phyloP scores from a whole-genome alignment of 345 rosid genomes.

The Tarenaya hassleriana region DNA sequence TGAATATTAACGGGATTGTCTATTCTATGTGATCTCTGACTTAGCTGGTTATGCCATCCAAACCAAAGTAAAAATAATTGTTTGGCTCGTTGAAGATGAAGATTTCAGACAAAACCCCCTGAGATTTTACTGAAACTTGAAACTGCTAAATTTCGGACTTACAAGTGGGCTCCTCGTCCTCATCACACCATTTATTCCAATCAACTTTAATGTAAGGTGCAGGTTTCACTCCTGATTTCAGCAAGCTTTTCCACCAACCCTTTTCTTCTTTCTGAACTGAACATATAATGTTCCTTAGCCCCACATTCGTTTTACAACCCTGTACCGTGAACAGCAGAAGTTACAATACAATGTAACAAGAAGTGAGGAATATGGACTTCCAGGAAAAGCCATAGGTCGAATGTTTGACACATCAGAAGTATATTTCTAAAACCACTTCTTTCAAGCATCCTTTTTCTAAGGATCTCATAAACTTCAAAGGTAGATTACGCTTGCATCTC shows the following conservation, averaged over 20 bases:
- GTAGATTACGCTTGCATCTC: not conserved
- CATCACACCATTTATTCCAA: conserved; percentile 99
- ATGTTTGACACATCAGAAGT: not conserved
- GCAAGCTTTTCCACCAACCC: conserved; percentile 89
- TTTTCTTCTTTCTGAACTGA: conserved; percentile 74
- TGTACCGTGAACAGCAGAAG: conserved; percentile 29
- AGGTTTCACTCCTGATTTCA: conserved; percentile 79
- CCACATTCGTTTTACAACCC: conserved; percentile 72
- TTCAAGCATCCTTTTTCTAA: not conserved
- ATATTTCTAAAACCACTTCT: not conserved
- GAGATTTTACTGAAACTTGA: not conserved
- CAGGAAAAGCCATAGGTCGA: not conserved
- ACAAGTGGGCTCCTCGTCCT: conserved; percentile 70
- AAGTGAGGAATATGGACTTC: no score
- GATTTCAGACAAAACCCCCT: not conserved
- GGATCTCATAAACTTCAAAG: not conserved
- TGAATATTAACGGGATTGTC: not conserved
- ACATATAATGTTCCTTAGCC: conserved; percentile 83
- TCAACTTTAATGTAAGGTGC: conserved; percentile 98
- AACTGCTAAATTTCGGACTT: conserved; percentile 32
- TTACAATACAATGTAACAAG: not conserved
- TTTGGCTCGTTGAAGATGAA: not conserved
- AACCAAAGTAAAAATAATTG: not conserved
- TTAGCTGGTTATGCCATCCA: not conserved
- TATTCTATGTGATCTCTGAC: no score